Base-by-base conservation (phyloP, 2,329 filamentous ascomycete species). In the Colletotrichum orbiculare region DNA sequence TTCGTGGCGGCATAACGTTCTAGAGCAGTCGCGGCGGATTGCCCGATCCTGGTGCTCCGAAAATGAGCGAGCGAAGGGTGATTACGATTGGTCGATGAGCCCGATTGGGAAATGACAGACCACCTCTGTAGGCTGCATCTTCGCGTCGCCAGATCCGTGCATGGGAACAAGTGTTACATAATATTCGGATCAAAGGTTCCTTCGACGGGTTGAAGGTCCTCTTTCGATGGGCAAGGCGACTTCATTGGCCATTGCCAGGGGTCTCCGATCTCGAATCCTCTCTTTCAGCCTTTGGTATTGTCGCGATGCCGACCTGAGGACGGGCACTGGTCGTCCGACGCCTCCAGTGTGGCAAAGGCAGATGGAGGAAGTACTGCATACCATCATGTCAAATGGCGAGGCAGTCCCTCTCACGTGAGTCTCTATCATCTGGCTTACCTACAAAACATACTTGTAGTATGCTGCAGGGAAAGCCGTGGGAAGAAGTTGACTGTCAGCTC, bases 151-250 rank as follows among this genome's bases (percentile, higher is more conserved):
- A 25, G 25, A 25, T 25, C 25, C 25, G 25, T 25, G 25, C 25
- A 25, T 25, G 25, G 25, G 25, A 25, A 25, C 25, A 4, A 25
- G 25, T 25, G 25, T 60, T 54, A 60, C 60, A 53, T 60, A 64
- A 63, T 42, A 34, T 17, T 25, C 12, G 25, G 10, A 10, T 17
- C 37, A 48, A 12, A n/a, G 11, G 7, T 8, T n/a, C 34, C 42
- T 33, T 39, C 34, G 47, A 46, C 41, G 15, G 34, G n/a, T 38
- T 12, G 4, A 35, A 17, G 50, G 38, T 5, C 6, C 8, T 34
- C 3, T n/a, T n/a, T 13, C 9, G 35, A 37, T 13, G 33, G 37
- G 37, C 12, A 12, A 12, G 42, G 15, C 7, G n/a, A 8, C 15
- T 34, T 57, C 45, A 5, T 25, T 5, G 25, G 25, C 1, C 45